Evolutionary conservation across 1,284 basidiomycete species (phyloP).

Genomic region (Apiotrichum porosum): DNA sequence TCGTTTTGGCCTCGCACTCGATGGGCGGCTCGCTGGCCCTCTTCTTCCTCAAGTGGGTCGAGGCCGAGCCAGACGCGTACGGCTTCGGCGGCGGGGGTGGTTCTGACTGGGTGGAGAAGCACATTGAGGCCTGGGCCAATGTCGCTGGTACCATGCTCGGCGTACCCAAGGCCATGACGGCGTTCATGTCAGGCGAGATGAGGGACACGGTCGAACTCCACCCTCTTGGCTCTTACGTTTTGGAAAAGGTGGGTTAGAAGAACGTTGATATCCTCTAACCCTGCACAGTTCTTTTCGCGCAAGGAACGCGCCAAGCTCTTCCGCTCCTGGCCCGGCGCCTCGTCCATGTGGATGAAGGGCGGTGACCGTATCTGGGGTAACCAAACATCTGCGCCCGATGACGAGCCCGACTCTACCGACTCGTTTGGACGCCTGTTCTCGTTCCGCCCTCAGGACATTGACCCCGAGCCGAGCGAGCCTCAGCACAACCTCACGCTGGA

Average conservation of each 20-base stretch:
- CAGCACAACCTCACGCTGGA: slow-evolving; percentile 69
- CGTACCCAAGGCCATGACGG: slow-evolving; percentile 85
- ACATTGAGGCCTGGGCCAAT: slow-evolving; percentile 74
- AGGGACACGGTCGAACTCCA: slow-evolving; percentile 80
- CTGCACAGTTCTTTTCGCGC: slow-evolving; percentile 69
- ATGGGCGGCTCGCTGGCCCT: slow-evolving; percentile 70
- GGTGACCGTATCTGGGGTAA: slow-evolving; percentile 90
- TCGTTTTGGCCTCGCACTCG: slow-evolving; percentile 76
- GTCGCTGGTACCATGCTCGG: slow-evolving; percentile 82
- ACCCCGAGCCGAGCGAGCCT: slow-evolving; percentile 19
- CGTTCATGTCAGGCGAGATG: slow-evolving; percentile 92
- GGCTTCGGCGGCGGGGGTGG: slow-evolving; percentile 74
- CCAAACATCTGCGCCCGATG: slow-evolving; percentile 56
- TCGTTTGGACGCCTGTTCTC: slow-evolving; percentile 78
- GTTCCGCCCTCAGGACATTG: slow-evolving; percentile 58
- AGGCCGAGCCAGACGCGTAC: slow-evolving; percentile 57
- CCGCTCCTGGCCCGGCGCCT: slow-evolving; percentile 90
- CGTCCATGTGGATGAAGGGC: slow-evolving; percentile 91
- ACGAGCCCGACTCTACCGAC: slow-evolving; percentile 59
- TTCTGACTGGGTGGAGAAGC: slow-evolving; percentile 82
- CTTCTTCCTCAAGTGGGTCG: slow-evolving; percentile 81
- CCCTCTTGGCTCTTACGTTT: slow-evolving; percentile 53
- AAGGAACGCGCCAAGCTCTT: slow-evolving; percentile 87
- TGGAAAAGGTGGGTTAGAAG: slow-evolving; percentile 49
- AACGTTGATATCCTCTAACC: neutral